phyloP scores from a whole-genome alignment of 441 rosid species.

The Dalechampia spathulata region DNA sequence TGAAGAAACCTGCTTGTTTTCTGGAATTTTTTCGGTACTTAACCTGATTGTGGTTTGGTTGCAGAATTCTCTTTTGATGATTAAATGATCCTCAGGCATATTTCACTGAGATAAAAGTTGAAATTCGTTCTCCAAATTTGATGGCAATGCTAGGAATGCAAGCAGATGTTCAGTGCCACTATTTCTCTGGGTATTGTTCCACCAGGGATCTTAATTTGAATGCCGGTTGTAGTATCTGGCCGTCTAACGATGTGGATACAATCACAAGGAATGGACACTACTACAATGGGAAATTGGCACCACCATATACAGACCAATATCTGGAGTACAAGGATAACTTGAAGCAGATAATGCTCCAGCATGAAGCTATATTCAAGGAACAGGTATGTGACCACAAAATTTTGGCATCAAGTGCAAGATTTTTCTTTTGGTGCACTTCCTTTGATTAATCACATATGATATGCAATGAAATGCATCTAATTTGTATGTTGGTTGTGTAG shows the following conservation, averaged over 20 bases:
- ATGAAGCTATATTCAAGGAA: constrained; percentile 55
- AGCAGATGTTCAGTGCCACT: constrained; percentile 30
- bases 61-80: no score
- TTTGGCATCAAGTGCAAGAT: background rate
- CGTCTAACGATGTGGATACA: constrained; percentile 27
- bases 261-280: constrained; percentile 25
- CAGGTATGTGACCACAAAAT: constrained; percentile 40
- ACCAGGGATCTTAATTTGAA: constrained; percentile 32
- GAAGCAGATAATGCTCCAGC: constrained; percentile 56
- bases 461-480: background rate
- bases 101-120: background rate
- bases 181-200: constrained; percentile 26
- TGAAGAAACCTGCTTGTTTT: no score
- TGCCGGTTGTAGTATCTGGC: constrained; percentile 27
- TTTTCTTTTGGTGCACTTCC: background rate
- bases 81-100: no score
- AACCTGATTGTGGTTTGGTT: no score
- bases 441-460: background rate
- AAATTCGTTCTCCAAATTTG: constrained; percentile 2
- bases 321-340: constrained; percentile 33
- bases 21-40: no score
- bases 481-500: constrained; percentile 27
- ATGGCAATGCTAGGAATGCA: constrained; percentile 36
- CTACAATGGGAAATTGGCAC: constrained; percentile 27
- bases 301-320: constrained; percentile 21